phyloP scores from a whole-genome alignment of 2,329 filamentous ascomycete genomes.

The Alternaria atra region DNA sequence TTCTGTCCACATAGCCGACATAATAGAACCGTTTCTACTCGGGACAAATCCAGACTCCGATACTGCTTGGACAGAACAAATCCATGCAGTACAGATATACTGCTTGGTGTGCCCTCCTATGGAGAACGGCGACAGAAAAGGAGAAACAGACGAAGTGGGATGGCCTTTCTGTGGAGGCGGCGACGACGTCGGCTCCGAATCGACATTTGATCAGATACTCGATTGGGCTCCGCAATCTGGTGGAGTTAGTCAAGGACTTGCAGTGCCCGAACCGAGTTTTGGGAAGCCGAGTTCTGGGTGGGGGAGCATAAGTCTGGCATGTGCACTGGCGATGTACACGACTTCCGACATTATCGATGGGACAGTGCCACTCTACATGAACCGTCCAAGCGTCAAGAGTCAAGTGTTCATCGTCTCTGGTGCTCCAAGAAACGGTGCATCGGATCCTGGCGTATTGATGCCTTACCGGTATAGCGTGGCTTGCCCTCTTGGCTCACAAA shows the following conservation, averaged over 20 bases:
- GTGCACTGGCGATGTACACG: not conserved
- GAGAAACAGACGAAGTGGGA: not conserved
- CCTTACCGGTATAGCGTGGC: not conserved
- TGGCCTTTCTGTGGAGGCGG: not conserved
- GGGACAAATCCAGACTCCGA: not conserved
- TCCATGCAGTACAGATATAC: not conserved
- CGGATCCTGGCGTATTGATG: not conserved
- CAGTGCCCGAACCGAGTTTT: not conserved
- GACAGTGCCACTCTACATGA: not conserved
- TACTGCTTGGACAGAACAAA: not conserved
- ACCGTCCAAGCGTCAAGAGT: not conserved
- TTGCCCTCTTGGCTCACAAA: not conserved
- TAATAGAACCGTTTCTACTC: not conserved
- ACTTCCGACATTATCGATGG: not conserved
- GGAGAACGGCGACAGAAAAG: not conserved
- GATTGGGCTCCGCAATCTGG: not conserved
- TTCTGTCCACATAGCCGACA: not conserved
- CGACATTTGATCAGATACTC: not conserved
- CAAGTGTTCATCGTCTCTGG: slow-evolving; percentile 3
- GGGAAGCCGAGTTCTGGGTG: not conserved
- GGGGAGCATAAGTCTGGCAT: slow-evolving; percentile 1
- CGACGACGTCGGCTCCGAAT: not conserved
- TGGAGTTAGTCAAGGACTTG: not conserved
- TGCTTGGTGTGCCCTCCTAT: not conserved
- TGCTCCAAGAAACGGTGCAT: not conserved